These are phyloP conservation scores for Leptographium flavum DNA, from an alignment of 2,329 filamentous ascomycete genomes.

Conservation along the genomic window DNA sequence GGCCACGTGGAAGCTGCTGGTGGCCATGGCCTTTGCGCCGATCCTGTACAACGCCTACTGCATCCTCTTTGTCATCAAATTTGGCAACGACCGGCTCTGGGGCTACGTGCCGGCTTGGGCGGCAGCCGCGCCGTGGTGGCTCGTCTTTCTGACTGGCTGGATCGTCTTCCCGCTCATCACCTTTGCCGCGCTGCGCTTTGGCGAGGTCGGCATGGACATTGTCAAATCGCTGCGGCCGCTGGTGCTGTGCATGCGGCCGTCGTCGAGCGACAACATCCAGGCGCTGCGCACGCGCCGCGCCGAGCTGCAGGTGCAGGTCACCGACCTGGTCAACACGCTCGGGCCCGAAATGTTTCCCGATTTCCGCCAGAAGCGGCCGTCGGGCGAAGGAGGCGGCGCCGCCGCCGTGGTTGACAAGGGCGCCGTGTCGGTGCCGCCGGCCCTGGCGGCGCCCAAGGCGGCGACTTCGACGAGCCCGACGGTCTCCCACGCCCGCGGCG, in stretches of 20 bases:
- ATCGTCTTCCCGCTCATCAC: constrained; percentile 77
- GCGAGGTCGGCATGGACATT: constrained; percentile 98
- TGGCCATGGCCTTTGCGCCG: constrained; percentile 72
- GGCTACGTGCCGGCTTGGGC: constrained; percentile 71
- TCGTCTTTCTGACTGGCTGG: constrained; percentile 54
- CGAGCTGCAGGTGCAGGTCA: constrained; percentile 68
- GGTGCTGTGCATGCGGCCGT: constrained; percentile 70
- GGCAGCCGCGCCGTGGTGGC: constrained; percentile 46
- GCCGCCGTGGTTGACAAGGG: background rate
- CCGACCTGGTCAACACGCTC: constrained; percentile 83
- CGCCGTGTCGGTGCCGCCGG: background rate
- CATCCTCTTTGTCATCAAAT: constrained; percentile 57
- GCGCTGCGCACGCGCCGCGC: constrained; percentile 60
- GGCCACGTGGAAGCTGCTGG: constrained; percentile 85
- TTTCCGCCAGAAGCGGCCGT: constrained; percentile 60
- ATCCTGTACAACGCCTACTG: constrained; percentile 74
- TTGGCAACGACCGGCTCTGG: constrained; percentile 67
- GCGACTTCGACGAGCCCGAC: background rate
- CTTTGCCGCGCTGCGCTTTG: constrained; percentile 85
- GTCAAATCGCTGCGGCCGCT: constrained; percentile 86
- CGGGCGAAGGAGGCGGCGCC: constrained; percentile 16
- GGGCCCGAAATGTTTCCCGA: constrained; percentile 96
- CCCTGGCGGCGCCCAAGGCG: background rate
- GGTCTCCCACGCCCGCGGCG: constrained; percentile 13
- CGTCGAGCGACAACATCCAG: constrained; percentile 69